Evolutionary conservation across 495 filamentous ascomycete genomes (phyloP).

Genomic region (Aspergillus ostianus): DNA sequence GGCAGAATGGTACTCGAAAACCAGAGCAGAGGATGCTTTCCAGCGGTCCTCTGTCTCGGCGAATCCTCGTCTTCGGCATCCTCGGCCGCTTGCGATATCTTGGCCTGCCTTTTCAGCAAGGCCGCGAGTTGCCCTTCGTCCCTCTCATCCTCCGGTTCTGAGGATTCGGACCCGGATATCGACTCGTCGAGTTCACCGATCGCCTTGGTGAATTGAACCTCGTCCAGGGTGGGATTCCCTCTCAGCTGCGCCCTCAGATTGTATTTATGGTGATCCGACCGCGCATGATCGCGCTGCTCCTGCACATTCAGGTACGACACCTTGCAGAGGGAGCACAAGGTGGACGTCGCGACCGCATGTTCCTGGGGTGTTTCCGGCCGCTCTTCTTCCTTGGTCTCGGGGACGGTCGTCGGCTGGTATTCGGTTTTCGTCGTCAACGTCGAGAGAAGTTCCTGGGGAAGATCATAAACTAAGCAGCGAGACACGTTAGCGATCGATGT

Average conservation of each 20-base stretch:
- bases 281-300: conserved; percentile 82
- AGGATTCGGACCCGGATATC: conserved; percentile 76
- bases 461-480: conserved; percentile 68
- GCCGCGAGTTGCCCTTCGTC: conserved; percentile 60
- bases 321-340: conserved; percentile 79
- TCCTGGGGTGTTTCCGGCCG: conserved; percentile 36
- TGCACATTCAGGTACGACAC: conserved; percentile 65
- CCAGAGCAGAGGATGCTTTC: conserved; percentile 81
- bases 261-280: conserved; percentile 91
- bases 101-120: conserved; percentile 80
- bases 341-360: conserved; percentile 56
- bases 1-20: conserved; percentile 74
- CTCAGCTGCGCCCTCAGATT: conserved; percentile 88
- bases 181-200: conserved; percentile 84
- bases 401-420: conserved; percentile 29
- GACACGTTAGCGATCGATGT: background rate
- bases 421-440: conserved; percentile 61
- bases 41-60: conserved; percentile 49
- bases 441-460: conserved; percentile 72
- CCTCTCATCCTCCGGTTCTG: conserved; percentile 53
- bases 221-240: conserved; percentile 64
- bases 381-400: conserved; percentile 17
- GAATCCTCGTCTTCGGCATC: conserved; percentile 51
- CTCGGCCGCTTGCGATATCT: conserved; percentile 53
- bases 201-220: conserved; percentile 79